Evolutionary conservation across 805 yeast genomes (phyloP), one percentile per base, ranked within the genome.

Genomic region (Wickerhamomyces pijperi): DNA sequence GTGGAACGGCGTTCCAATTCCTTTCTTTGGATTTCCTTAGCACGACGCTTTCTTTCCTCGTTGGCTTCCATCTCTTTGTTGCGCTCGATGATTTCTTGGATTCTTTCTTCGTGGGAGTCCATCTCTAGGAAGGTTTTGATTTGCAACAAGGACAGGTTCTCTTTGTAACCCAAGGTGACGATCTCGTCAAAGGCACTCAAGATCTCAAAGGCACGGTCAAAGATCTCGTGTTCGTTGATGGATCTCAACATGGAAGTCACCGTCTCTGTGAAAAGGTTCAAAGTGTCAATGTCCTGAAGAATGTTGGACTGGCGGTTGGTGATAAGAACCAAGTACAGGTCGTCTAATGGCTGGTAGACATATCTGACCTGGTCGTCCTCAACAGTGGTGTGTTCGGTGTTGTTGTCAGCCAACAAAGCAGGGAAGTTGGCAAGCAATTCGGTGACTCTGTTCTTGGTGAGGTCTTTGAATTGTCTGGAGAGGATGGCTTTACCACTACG

Each of bases 41-140:
- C 97, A 58, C 85, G 79, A 63, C 94, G 82, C 65, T 90, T 90
- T 63, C 97, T 81, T 63, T 90, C 96, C 64, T 92, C 98, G 40
- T 85, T 79, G 32, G 98, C 98, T 62, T 90, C 98, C 53, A 84
- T 66, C 64, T 92, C 98, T 65, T 92, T 92, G 68, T 92, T 92
- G 60, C 88, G 78, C 64, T 86, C 97, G 53, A 92, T 92, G 58
- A 92, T 88, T 59, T 92, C 97, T 68, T 92, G 97, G 56, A 94
- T 90, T 68, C 85, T 90, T 65, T 92, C 99, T 64, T 92, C 98
- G 59, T 92, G 97, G 32, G 95, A 83, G 63, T 92, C 97, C 97
- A 92, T 90, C 57, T 86, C 90, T 65, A 92, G 68, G 63, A 84
- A 90, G 12, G 94, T 84, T 59, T 75, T 77, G 46, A 92, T 82